Conservation (phyloP, 1,139 yeast species). For the Taiozyma sp. region DNA sequence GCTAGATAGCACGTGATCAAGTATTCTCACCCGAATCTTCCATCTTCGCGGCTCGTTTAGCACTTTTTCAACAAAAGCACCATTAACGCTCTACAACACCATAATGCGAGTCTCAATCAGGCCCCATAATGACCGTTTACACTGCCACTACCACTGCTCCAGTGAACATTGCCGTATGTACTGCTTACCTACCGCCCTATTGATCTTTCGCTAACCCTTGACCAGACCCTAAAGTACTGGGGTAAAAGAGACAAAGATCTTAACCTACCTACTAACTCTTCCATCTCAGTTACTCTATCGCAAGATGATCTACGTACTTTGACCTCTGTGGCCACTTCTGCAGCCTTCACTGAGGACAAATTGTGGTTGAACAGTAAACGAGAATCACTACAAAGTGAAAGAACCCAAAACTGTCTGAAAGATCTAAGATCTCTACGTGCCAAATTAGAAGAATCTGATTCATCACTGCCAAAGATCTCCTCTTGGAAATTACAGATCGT, state of each 20-base stretch:
- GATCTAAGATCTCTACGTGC: conserved; percentile 70
- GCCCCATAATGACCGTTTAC: conserved; percentile 40
- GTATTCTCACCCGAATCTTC: not conserved
- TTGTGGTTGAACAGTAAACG: conserved; percentile 81
- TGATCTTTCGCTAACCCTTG: conserved; percentile 5
- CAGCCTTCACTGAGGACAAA: conserved; percentile 54
- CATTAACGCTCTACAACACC: not conserved
- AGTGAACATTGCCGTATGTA: conserved; percentile 87
- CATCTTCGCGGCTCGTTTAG: not conserved
- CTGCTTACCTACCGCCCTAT: not conserved
- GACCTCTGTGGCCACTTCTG: conserved; percentile 78
- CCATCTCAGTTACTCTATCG: conserved; percentile 88
- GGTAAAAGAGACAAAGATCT: conserved; percentile 88
- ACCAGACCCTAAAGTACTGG: conserved; percentile 91
- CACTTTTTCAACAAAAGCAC: not conserved
- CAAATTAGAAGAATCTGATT: conserved; percentile 46
- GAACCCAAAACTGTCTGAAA: conserved; percentile 76
- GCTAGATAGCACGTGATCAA: not conserved
- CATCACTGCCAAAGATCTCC: conserved; percentile 56
- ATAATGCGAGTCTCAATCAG: not conserved
- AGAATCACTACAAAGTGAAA: conserved; percentile 59
- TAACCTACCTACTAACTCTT: conserved; percentile 92
- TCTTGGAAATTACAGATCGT: conserved; percentile 71
- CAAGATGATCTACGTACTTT: conserved; percentile 88
- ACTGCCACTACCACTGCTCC: conserved; percentile 92